A percentile compares a stretch with the other conserved stretches of the same genome.
Conservation (phyloP, 2,329 filamentous ascomycete species). For the Clarireedia homoeocarpa region DNA sequence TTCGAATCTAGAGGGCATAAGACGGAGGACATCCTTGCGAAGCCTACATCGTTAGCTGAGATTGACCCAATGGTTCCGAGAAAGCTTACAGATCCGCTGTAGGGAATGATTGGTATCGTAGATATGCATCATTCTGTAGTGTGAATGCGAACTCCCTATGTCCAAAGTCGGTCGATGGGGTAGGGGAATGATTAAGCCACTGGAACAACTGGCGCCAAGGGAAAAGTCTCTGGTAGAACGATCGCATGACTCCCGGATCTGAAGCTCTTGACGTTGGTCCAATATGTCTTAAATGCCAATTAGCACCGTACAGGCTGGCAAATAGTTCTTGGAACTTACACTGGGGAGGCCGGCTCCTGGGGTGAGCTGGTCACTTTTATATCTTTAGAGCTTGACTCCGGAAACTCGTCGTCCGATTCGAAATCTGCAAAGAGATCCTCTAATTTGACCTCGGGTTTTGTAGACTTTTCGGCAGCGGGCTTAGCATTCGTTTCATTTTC, state of each 20-base stretch:
- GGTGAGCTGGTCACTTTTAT: conserved; percentile 38
- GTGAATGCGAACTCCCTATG: conserved; percentile 96
- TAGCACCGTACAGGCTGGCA: not conserved
- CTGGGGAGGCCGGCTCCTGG: conserved; percentile 35
- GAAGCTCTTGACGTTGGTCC: conserved; percentile 41
- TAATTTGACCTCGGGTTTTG: conserved; percentile 37
- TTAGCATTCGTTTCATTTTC: conserved; percentile 13
- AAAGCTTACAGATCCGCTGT: conserved; percentile 51
- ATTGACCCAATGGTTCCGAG: not conserved
- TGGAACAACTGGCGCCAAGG: conserved; percentile 93
- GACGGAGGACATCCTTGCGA: conserved; percentile 81
- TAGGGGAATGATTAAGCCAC: conserved; percentile 92
- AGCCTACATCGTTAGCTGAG: conserved; percentile 43
- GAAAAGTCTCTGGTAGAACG: conserved; percentile 92
- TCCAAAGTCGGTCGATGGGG: conserved; percentile 77
- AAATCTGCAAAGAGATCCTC: conserved; percentile 52
- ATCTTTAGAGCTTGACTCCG: conserved; percentile 36
- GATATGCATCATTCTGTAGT: conserved; percentile 82
- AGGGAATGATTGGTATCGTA: conserved; percentile 79
- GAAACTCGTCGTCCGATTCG: conserved; percentile 55
- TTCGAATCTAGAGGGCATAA: conserved; percentile 91
- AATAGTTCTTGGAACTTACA: conserved; percentile 31
- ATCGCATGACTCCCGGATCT: conserved; percentile 79
- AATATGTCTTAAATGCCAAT: conserved; percentile 26
- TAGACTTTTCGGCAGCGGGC: conserved; percentile 2